Percentiles rank a stretch among this genome's conserved stretches.
Evolutionary conservation across 2,329 filamentous ascomycete species (phyloP).

Genomic region (Fusarium odoratissimum): DNA sequence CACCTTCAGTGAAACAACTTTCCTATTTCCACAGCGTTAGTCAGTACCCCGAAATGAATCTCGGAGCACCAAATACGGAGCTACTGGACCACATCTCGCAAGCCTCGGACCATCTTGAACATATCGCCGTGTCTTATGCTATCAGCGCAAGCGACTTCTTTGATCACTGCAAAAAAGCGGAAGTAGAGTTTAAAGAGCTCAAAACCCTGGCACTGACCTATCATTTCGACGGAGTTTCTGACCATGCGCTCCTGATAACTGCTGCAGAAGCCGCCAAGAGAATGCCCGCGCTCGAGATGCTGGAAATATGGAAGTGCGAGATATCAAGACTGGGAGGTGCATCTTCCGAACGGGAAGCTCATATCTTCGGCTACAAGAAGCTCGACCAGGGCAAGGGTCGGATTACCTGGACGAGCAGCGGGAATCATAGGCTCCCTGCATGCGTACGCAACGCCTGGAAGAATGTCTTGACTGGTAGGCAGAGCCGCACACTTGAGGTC

Average conservation of each 20-base stretch:
- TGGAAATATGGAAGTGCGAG: not conserved
- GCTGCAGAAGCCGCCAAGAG: not conserved
- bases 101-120: not conserved
- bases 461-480: not conserved
- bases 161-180: not conserved
- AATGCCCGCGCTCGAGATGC: not conserved
- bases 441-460: not conserved
- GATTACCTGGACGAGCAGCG: not conserved
- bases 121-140: not conserved
- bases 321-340: too few relatives aligned
- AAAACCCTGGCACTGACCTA: not conserved
- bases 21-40: not conserved
- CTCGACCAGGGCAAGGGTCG: not conserved
- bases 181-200: not conserved
- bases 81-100: not conserved
- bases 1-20: not conserved
- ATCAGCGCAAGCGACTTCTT: not conserved
- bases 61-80: not conserved
- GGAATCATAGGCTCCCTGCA: accelerated
- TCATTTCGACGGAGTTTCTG: not conserved
- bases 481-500: not conserved
- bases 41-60: not conserved
- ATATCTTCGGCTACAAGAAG: not conserved
- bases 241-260: not conserved
- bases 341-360: too few relatives aligned